These are phyloP conservation scores for Russula dissimulans DNA, from an alignment of 768 basidiomycete genomes.

Conservation along the genomic window DNA sequence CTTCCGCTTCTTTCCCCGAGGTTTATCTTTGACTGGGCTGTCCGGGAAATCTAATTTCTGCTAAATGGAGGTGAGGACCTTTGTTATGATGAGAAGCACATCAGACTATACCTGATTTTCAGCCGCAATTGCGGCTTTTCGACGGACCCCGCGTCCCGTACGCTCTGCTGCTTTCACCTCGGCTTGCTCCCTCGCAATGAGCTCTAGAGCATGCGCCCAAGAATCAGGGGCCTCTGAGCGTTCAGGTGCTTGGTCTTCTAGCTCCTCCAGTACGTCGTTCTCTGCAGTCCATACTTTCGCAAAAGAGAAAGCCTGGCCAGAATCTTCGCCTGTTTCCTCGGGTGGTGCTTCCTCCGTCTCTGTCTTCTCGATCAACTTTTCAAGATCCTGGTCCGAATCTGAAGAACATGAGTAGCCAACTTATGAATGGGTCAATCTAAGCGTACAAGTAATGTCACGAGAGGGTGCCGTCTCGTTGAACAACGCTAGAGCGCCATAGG, in stretches of 20 bases:
- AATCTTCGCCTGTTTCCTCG: conserved; percentile 37
- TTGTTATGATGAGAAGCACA: background rate
- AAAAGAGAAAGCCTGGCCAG: conserved; percentile 66
- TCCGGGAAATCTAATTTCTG: conserved; percentile 30
- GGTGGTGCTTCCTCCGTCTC: conserved; percentile 58
- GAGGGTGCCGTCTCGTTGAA: conserved; percentile 56
- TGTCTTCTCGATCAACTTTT: conserved; percentile 79
- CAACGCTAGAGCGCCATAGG: conserved; percentile 79
- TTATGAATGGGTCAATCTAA: background rate
- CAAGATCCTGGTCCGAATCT: conserved; percentile 78
- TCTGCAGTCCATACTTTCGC: conserved; percentile 89
- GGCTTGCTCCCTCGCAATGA: conserved; percentile 38
- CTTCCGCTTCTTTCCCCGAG: conserved; percentile 28
- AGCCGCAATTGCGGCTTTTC: conserved; percentile 48
- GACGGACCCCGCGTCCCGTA: conserved; percentile 68
- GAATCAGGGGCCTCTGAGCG: conserved; percentile 52
- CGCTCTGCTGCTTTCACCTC: conserved; percentile 39
- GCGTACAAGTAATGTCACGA: conserved; percentile 60
- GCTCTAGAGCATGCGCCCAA: conserved; percentile 66
- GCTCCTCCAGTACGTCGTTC: conserved; percentile 59
- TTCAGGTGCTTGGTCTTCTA: conserved; percentile 42
- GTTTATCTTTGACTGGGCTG: conserved; percentile 28
- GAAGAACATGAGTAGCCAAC: background rate
- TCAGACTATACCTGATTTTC: conserved; percentile 33
- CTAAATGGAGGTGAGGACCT: conserved; percentile 12